phyloP scores from a whole-genome alignment of 495 filamentous ascomycete genomes.

The Durotheca rogersii region DNA sequence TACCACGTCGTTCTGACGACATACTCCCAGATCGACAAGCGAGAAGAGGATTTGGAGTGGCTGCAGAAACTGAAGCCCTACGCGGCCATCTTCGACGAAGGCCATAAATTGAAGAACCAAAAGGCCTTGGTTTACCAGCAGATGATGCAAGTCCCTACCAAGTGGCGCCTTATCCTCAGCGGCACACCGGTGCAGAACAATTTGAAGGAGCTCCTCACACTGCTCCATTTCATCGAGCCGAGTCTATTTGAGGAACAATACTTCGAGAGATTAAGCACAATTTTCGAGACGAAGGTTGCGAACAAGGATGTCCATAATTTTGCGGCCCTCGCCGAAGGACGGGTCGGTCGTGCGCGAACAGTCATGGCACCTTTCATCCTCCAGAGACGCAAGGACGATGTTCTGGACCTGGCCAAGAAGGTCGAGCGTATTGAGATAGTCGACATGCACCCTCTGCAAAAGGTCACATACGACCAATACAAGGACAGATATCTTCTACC shows the following conservation, averaged over 20 bases:
- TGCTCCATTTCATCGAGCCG: slow-evolving; percentile 90
- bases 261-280: slow-evolving; percentile 68
- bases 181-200: slow-evolving; percentile 97
- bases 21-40: slow-evolving; percentile 56
- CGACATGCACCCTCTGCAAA: slow-evolving; percentile 68
- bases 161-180: slow-evolving; percentile 82
- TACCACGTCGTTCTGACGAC: slow-evolving; percentile 92
- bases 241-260: slow-evolving; percentile 70
- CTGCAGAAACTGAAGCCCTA: slow-evolving; percentile 47
- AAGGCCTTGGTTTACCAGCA: slow-evolving; percentile 76
- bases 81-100: slow-evolving; percentile 87
- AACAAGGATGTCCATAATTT: slow-evolving; percentile 70
- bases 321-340: slow-evolving; percentile 77
- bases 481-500: slow-evolving; percentile 36
- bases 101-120: slow-evolving; percentile 86
- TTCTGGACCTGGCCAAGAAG: slow-evolving; percentile 88
- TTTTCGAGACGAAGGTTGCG: slow-evolving; percentile 91
- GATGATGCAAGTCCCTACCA: slow-evolving; percentile 72
- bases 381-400: slow-evolving; percentile 90
- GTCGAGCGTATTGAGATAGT: slow-evolving; percentile 74
- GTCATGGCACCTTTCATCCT: slow-evolving; percentile 96
- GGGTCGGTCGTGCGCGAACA: slow-evolving; percentile 79
- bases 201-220: slow-evolving; percentile 81
- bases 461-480: slow-evolving; percentile 64
- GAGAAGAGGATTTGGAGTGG: slow-evolving; percentile 42